Percentiles rank a stretch among this genome's conserved stretches.
Conservation (phyloP, 2,329 filamentous ascomycete species). For the Clonostachys rhizophaga region DNA sequence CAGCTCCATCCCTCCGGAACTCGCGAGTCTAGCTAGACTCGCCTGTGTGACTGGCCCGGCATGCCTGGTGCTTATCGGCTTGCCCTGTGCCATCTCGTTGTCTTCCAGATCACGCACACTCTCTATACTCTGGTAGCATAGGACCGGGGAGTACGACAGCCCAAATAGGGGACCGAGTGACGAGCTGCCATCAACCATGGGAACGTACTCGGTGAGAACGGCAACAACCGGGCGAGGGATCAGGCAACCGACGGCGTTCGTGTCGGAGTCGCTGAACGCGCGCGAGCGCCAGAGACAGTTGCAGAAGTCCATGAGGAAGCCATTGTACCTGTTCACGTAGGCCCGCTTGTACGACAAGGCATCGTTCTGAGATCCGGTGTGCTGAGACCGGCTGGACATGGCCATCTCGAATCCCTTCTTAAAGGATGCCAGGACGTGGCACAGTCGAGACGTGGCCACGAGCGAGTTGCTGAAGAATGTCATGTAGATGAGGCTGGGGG, state of each 20-base stretch:
- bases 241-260: constrained; percentile 55
- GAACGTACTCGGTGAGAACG: constrained; percentile 41
- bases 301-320: constrained; percentile 81
- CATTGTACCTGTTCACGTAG: constrained; percentile 71
- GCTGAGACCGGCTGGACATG: constrained; percentile 23
- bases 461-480: constrained; percentile 64
- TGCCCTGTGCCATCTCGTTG: constrained; percentile 34
- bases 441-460: constrained; percentile 63
- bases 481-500: constrained; percentile 63
- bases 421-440: constrained; percentile 64
- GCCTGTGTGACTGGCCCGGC: constrained; percentile 66
- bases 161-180: constrained; percentile 47
- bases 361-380: constrained; percentile 12
- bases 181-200: constrained; percentile 38
- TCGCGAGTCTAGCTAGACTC: constrained; percentile 57
- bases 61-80: constrained; percentile 43
- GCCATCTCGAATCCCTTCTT: constrained; percentile 70
- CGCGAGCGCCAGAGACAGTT: constrained; percentile 77
- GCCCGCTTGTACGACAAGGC: constrained; percentile 45
- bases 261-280: constrained; percentile 62
- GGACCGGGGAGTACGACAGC: constrained; percentile 52
- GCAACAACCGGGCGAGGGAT: constrained; percentile 37
- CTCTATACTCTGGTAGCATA: constrained; percentile 50
- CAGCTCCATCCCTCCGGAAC: constrained; percentile 60
- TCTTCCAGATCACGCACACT: constrained; percentile 55